phyloP scores from a whole-genome alignment of 2,329 filamentous ascomycete genomes.

The Paraphoma chrysanthemicola region DNA sequence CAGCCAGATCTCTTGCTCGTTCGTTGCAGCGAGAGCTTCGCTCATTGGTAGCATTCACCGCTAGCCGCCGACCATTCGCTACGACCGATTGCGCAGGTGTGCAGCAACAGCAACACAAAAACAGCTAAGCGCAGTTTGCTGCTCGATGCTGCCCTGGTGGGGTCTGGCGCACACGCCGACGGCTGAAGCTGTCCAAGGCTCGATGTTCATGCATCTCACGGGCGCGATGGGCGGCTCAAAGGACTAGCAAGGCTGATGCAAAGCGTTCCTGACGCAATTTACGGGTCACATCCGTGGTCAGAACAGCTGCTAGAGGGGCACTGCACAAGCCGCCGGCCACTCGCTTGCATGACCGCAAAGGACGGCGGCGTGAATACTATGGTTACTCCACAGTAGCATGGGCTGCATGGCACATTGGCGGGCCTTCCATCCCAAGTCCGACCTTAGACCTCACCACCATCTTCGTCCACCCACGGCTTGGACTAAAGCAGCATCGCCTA shows the following conservation, averaged over 20 bases:
- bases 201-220: constrained; percentile 41
- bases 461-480: constrained; percentile 24
- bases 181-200: constrained; percentile 28
- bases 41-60: constrained; percentile 30
- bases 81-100: constrained; percentile 46
- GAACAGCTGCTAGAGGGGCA: constrained; percentile 40
- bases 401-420: constrained; percentile 30
- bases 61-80: constrained; percentile 39
- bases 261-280: constrained; percentile 53
- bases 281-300: constrained; percentile 44
- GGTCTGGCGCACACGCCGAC: constrained; percentile 10
- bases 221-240: constrained; percentile 46
- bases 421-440: constrained; percentile 25
- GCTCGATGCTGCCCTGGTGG: constrained; percentile 15
- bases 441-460: constrained; percentile 24
- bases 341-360: constrained; percentile 8
- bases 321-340: constrained; percentile 31
- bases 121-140: constrained; percentile 33
- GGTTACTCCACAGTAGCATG: constrained; percentile 41
- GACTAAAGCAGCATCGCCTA: constrained; percentile 36
- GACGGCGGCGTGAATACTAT: constrained; percentile 19
- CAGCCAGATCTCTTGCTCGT: constrained; percentile 45
- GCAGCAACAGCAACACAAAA: constrained; percentile 35
- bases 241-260: constrained; percentile 48
- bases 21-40: constrained; percentile 15